These are phyloP conservation scores for Durio zibethinus DNA, from an alignment of 345 rosid genomes.

Conservation along the genomic window DNA sequence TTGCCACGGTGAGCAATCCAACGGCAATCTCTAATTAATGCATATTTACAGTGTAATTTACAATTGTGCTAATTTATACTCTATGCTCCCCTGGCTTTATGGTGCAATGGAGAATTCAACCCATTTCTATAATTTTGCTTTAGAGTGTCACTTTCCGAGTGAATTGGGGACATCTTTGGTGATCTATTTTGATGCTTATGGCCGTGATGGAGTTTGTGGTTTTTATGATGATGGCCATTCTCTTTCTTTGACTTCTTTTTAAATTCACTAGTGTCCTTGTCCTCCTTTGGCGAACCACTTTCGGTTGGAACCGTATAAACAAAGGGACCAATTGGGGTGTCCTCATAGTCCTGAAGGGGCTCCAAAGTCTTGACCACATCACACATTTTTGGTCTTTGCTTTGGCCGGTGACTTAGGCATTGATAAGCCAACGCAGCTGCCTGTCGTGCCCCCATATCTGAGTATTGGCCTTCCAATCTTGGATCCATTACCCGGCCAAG, in stretches of 20 bases:
- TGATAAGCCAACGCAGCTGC: constrained; percentile 79
- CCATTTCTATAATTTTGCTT: constrained; percentile 27
- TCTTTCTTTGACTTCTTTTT: constrained; percentile 38
- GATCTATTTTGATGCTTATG: constrained; percentile 17
- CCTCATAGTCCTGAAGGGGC: constrained; percentile 54
- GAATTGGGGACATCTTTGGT: constrained; percentile 18
- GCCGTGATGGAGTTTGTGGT: constrained; percentile 3
- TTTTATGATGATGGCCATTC: constrained; percentile 25
- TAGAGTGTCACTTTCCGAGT: constrained; percentile 26
- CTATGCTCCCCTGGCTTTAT: constrained; percentile 2
- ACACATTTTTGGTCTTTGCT: constrained; percentile 70
- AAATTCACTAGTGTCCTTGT: constrained; percentile 17
- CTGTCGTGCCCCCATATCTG: constrained; percentile 68
- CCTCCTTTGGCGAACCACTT: constrained; percentile 19
- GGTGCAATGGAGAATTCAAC: constrained; percentile 38
- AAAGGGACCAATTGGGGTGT: constrained; percentile 57
- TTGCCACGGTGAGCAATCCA: neutral
- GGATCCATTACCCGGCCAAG: constrained; percentile 77
- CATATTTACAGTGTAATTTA: neutral
- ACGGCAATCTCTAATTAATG: neutral
- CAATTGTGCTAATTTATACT: neutral
- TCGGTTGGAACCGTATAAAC: constrained; percentile 58
- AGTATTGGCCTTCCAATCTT: constrained; percentile 83
- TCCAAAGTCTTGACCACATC: constrained; percentile 56
- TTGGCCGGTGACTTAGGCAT: constrained; percentile 77